Evolutionary conservation across 2,329 filamentous ascomycete genomes (phyloP).

Genomic region (Aspergillus udagawae): DNA sequence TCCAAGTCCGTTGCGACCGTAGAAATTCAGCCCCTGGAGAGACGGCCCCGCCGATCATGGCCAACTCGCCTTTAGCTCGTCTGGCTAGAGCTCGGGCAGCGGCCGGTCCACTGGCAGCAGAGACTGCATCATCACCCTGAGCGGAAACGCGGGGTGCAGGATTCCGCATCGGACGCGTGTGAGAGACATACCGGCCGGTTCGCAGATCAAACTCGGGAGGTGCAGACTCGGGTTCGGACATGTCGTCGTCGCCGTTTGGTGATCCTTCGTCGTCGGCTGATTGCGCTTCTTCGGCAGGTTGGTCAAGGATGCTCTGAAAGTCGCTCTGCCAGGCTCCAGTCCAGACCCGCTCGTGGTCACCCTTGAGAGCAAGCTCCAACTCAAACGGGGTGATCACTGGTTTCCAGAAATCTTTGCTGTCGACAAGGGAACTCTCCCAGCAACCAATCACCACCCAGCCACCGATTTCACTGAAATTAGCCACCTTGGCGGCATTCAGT

Average conservation of each 20-base stretch:
- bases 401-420: conserved; percentile 82
- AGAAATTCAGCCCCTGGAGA: conserved; percentile 90
- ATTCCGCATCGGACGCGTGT: conserved; percentile 54
- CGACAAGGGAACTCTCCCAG: conserved; percentile 92
- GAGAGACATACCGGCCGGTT: conserved; percentile 76
- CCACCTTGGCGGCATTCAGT: conserved; percentile 89
- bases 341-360: conserved; percentile 76
- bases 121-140: conserved; percentile 19
- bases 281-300: conserved; percentile 19
- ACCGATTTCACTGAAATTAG: conserved; percentile 92
- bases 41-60: conserved; percentile 76
- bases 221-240: conserved; percentile 65
- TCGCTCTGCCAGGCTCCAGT: conserved; percentile 85
- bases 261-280: conserved; percentile 20
- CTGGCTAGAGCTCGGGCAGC: conserved; percentile 55
- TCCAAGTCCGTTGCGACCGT: conserved; percentile 80
- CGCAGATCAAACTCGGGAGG: conserved; percentile 89
- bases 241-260: conserved; percentile 49
- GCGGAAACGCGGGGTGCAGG: conserved; percentile 28
- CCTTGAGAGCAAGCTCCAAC: conserved; percentile 70
- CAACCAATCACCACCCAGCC: conserved; percentile 97
- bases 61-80: conserved; percentile 65
- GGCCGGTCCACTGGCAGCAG: conserved; percentile 21
- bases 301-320: conserved; percentile 64
- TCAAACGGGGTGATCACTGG: conserved; percentile 96